phyloP scores from a whole-genome alignment of 2,329 filamentous ascomycete species.

The Monosporascus cannonballus region DNA sequence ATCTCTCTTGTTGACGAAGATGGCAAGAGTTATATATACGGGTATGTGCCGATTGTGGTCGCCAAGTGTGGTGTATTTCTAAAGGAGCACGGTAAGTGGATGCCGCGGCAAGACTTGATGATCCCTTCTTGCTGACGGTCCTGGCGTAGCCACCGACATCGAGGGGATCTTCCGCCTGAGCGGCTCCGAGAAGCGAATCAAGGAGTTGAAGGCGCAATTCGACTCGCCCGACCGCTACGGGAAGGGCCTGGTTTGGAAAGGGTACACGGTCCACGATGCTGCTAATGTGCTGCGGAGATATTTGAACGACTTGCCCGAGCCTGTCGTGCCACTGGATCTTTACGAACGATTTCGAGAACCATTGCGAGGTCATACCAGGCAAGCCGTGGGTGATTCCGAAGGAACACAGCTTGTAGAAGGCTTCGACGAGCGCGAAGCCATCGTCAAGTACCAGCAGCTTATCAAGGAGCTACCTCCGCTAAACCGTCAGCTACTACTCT shows the following conservation, averaged over 20 bases:
- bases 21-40: constrained; percentile 94
- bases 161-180: constrained; percentile 96
- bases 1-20: constrained; percentile 92
- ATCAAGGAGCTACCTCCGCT: constrained; percentile 91
- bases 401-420: constrained; percentile 64
- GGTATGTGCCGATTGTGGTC: constrained; percentile 96
- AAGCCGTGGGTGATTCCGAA: constrained; percentile 65
- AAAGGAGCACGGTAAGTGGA: constrained; percentile 84
- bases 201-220: constrained; percentile 86
- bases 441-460: constrained; percentile 76
- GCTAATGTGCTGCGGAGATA: constrained; percentile 94
- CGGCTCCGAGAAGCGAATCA: constrained; percentile 96
- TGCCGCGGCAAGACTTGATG: neutral
- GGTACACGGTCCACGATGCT: constrained; percentile 97
- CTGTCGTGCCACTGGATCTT: constrained; percentile 88
- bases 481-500: constrained; percentile 88
- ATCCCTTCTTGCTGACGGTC: constrained; percentile 17
- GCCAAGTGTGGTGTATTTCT: constrained; percentile 96
- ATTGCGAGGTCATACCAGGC: constrained; percentile 63
- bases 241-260: constrained; percentile 94
- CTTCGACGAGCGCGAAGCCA: constrained; percentile 70
- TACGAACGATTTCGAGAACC: constrained; percentile 90
- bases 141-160: constrained; percentile 70
- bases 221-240: constrained; percentile 94
- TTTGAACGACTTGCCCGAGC: constrained; percentile 91